Conservation (phyloP, 2,329 filamentous ascomycete genomes). For the Onygenales sp. region DNA sequence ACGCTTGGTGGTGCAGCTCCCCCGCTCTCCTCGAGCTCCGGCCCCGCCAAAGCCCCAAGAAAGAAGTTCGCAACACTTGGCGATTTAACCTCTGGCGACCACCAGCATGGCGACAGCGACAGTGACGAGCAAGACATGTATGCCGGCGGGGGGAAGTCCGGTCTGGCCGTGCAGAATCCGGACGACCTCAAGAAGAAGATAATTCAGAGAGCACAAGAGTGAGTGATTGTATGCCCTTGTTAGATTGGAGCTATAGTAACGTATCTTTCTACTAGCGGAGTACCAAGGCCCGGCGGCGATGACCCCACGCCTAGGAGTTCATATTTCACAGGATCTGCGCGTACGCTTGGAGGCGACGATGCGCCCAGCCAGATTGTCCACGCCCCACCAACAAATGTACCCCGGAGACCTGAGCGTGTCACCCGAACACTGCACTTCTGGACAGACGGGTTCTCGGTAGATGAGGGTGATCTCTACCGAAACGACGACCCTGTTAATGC, state of each 20-base stretch:
- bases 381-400: slow-evolving; percentile 36
- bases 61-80: slow-evolving; percentile 41
- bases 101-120: slow-evolving; percentile 38
- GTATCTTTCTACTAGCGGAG: slow-evolving; percentile 8
- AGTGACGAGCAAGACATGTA: slow-evolving; percentile 51
- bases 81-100: slow-evolving; percentile 30
- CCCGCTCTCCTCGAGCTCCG: slow-evolving; percentile 22
- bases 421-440: slow-evolving; percentile 54
- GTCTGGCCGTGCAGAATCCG: slow-evolving; percentile 58
- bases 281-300: slow-evolving; percentile 23
- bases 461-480: slow-evolving; percentile 54
- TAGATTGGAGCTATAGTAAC: background rate
- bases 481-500: slow-evolving; percentile 55
- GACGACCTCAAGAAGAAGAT: slow-evolving; percentile 45
- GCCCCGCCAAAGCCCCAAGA: slow-evolving; percentile 22
- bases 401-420: slow-evolving; percentile 40
- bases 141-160: slow-evolving; percentile 58
- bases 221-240: slow-evolving; percentile 14
- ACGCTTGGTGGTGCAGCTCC: slow-evolving; percentile 24
- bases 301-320: slow-evolving; percentile 33
- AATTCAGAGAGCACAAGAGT: slow-evolving; percentile 35
- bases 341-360: slow-evolving; percentile 58
- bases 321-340: slow-evolving; percentile 52
- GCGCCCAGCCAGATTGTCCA: slow-evolving; percentile 48
- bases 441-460: slow-evolving; percentile 57